Percentiles rank a stretch among this genome's conserved stretches.
Conservation (phyloP, 345 rosid genomes). For the Dimocarpus longan region DNA sequence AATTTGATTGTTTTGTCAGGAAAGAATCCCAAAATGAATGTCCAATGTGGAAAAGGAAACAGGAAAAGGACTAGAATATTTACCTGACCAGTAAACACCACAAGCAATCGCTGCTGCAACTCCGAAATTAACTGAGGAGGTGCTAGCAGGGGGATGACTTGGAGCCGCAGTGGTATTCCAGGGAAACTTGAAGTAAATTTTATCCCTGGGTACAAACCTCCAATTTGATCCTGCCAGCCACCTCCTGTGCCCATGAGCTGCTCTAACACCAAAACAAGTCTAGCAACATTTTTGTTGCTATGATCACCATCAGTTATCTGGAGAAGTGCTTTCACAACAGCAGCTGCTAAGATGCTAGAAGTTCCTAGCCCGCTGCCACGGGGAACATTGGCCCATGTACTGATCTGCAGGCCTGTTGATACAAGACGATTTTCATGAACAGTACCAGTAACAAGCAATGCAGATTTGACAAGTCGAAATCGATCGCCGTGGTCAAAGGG, state of each 20-base stretch:
- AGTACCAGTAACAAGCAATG: slow-evolving; percentile 77
- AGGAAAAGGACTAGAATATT: slow-evolving; percentile 25
- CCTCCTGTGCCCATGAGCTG: slow-evolving; percentile 99
- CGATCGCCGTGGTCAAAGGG: slow-evolving; percentile 71
- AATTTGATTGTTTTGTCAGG: not conserved
- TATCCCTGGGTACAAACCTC: slow-evolving; percentile 90
- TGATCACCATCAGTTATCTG: slow-evolving; percentile 73
- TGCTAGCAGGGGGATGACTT: slow-evolving; percentile 78
- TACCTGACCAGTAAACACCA: slow-evolving; percentile 96
- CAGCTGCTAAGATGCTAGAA: slow-evolving; percentile 97
- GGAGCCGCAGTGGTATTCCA: slow-evolving; percentile 86
- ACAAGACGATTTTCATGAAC: slow-evolving; percentile 44
- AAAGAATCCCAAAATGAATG: not conserved
- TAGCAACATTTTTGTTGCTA: slow-evolving; percentile 80
- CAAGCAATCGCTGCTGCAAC: slow-evolving; percentile 78
- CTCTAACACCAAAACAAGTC: slow-evolving; percentile 88
- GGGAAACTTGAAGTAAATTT: slow-evolving; percentile 90
- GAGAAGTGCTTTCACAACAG: slow-evolving; percentile 88
- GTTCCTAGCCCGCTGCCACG: slow-evolving; percentile 98
- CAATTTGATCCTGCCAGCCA: slow-evolving; percentile 99
- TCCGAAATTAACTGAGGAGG: slow-evolving; percentile 61
- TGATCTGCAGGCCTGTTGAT: slow-evolving; percentile 60
- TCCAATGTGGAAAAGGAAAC: not conserved
- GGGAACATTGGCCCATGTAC: slow-evolving; percentile 93
- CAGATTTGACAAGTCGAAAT: slow-evolving; percentile 89